Evolutionary conservation across 2,329 filamentous ascomycete species (phyloP).

Genomic region (Colletotrichum spinosum): DNA sequence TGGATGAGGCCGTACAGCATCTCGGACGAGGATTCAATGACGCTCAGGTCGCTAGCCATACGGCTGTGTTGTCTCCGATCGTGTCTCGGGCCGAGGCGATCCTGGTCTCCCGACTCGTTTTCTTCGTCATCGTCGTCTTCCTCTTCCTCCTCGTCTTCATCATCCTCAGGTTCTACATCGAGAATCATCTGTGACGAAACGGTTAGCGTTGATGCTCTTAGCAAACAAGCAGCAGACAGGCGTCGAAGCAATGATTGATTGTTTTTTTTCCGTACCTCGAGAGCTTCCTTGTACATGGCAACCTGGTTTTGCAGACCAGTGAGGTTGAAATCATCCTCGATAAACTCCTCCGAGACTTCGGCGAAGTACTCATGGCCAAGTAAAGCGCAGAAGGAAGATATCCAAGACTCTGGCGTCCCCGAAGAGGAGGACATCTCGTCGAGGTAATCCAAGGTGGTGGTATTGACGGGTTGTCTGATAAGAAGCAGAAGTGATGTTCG

Average conservation of each 20-base stretch:
- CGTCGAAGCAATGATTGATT: not conserved
- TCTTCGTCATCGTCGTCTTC: conserved; percentile 81
- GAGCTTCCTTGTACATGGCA: conserved; percentile 97
- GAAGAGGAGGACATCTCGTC: conserved; percentile 69
- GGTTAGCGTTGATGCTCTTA: conserved; percentile 36
- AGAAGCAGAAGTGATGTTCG: conserved; percentile 6
- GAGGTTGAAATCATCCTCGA: conserved; percentile 99
- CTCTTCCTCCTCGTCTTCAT: conserved; percentile 87
- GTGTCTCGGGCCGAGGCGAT: conserved; percentile 59
- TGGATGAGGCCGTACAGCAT: conserved; percentile 98
- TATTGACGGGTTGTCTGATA: conserved; percentile 40
- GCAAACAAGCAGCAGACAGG: not conserved
- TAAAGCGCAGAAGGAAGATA: conserved; percentile 94
- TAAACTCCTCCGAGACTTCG: conserved; percentile 98
- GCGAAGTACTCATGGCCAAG: conserved; percentile 99
- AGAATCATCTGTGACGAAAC: conserved; percentile 81
- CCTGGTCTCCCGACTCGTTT: conserved; percentile 75
- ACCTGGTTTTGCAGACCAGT: conserved; percentile 96
- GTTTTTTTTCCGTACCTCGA: conserved; percentile 70
- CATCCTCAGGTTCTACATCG: conserved; percentile 96
- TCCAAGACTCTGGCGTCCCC: conserved; percentile 87
- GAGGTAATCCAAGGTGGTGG: conserved; percentile 34
- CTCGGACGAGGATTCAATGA: conserved; percentile 98
- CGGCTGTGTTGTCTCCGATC: conserved; percentile 84
- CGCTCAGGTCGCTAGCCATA: conserved; percentile 91